These are phyloP conservation scores for Lachancea sp. DNA, from an alignment of 805 yeast genomes.

Conservation along the genomic window DNA sequence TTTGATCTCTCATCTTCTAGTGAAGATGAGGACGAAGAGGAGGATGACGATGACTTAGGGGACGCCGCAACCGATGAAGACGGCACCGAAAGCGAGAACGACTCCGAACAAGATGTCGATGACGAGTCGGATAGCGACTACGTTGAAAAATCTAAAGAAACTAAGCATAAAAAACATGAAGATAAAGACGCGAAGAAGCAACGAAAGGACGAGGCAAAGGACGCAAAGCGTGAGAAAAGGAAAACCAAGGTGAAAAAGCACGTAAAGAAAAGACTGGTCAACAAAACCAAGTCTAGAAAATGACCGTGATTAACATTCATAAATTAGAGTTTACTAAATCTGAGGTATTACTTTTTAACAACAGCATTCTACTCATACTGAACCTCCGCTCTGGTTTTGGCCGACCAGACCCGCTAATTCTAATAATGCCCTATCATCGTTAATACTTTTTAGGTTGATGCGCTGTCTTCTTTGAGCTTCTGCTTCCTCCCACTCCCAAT, in stretches of 20 bases:
- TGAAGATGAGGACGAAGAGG: conserved; percentile 33
- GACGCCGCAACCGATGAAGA: conserved; percentile 28
- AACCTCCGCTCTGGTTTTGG: conserved; percentile 44
- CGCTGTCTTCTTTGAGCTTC: conserved; percentile 76
- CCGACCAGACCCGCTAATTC: conserved; percentile 75
- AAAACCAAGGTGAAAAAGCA: conserved; percentile 78
- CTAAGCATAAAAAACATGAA: conserved; percentile 70
- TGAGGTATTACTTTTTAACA: too few relatives aligned
- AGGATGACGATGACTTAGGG: conserved; percentile 22
- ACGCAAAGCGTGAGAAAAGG: conserved; percentile 70
- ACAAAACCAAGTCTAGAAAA: conserved; percentile 42
- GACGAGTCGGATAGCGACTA: conserved; percentile 32
- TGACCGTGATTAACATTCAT: conserved; percentile 8
- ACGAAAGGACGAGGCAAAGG: conserved; percentile 71
- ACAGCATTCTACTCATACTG: conserved; percentile 26
- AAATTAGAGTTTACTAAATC: too few relatives aligned
- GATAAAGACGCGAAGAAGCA: conserved; percentile 73
- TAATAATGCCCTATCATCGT: conserved; percentile 78
- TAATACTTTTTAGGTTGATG: conserved; percentile 56
- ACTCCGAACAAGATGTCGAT: conserved; percentile 33
- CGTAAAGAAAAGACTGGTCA: conserved; percentile 68
- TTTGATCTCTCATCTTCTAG: conserved; percentile 18
- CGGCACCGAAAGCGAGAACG: conserved; percentile 32
- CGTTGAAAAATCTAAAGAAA: conserved; percentile 33
- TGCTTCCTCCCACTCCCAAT: conserved; percentile 88